Conservation (phyloP, 2,329 filamentous ascomycete genomes). For the Hymenoscyphus scutula region DNA sequence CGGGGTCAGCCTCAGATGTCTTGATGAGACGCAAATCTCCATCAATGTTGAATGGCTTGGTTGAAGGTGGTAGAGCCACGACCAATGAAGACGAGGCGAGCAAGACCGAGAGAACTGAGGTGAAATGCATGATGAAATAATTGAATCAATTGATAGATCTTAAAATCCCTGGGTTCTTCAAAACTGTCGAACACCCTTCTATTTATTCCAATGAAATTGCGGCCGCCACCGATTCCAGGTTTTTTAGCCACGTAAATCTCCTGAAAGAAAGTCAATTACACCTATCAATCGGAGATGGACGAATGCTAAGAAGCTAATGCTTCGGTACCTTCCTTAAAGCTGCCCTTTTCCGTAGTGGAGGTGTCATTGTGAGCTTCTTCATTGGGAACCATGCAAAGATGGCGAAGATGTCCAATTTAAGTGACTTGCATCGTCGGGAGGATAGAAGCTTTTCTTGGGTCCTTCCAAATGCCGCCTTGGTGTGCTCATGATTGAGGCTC, state of each 20-base stretch:
- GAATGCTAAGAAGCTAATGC: not conserved
- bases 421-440: not conserved
- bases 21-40: slow-evolving; percentile 17
- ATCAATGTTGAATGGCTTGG: not conserved
- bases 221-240: not conserved
- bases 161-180: not conserved
- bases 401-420: not conserved
- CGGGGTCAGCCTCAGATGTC: slow-evolving; percentile 19
- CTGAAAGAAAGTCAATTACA: not conserved
- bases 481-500: not conserved
- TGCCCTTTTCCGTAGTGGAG: not conserved
- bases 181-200: not conserved
- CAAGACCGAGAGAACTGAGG: not conserved
- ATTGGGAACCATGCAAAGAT: not conserved
- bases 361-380: slow-evolving; percentile 3
- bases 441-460: slow-evolving; percentile 5
- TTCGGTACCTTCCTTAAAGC: slow-evolving; percentile 5
- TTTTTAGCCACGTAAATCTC: not conserved
- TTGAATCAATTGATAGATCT: not conserved
- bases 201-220: not conserved
- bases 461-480: slow-evolving; percentile 2
- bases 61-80: slow-evolving; percentile 4
- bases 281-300: not conserved
- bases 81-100: slow-evolving; percentile 3
- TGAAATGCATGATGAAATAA: slow-evolving; percentile 9